Base-by-base conservation (phyloP, 176 grass and related monocot genomes). In the Ananas comosus region DNA sequence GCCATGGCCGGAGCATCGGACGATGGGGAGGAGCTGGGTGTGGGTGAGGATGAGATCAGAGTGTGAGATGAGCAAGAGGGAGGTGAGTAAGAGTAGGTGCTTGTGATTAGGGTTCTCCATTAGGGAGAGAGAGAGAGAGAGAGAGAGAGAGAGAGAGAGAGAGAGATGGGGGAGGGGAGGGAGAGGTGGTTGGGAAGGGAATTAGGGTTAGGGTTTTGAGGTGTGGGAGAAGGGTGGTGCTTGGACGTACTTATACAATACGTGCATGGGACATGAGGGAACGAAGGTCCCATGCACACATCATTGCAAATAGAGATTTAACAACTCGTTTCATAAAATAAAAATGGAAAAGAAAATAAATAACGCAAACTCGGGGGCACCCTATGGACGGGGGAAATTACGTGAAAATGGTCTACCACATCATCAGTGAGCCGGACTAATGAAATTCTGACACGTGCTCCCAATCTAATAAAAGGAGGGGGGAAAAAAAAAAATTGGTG, bases 51-150 rank as follows among this genome's bases (percentile, higher is more conserved):
- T 11, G 48, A 67, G 65, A 23, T 23, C 22, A 2, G 65, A n/a
- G 28, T 67, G 65, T 14, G 65, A 67, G 25, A 66, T 9, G 28
- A 66, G 13, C 4, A 66, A 66, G 64, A 66, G 64, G 14, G 27
- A 7, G 28, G 12, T 42, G 64, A 66, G 64, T 24, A 66, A 42
- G 64, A 65, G 64, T 24, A 16, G 27, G 27, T 42, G 12, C 33
- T 42, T 42, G 14, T 9, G 64, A 11, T 28, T 65, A 17, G 33
- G 33, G 33, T 48, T 48, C 64, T 47, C 64, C 64, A 66, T 66
- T 9, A 11, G 7, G 3, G 2, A 16, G 24, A 65, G 59, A 64
- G 63, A 65, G 64, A 65, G 64, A 65, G 22, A 65, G 63, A 29
- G 53, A 57, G 53, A 57, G 53, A 57, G 53, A 57, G 53, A 18